Evolutionary conservation across 208 protist genomes (phyloP).

Genomic region (Porcisia deanei): DNA sequence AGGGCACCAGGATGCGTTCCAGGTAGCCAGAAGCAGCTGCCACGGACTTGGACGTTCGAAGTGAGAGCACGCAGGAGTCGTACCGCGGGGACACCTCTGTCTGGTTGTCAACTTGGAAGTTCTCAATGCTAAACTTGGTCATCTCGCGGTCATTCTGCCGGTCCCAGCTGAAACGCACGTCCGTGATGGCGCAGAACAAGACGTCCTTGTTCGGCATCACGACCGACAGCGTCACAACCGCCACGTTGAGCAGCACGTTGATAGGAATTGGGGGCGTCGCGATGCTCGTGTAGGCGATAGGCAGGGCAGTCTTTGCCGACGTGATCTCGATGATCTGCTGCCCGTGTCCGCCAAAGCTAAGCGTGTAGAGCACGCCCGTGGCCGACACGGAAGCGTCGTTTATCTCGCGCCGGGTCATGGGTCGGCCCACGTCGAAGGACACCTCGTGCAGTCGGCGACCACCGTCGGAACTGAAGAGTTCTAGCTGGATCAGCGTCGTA

Average conservation of each 20-base stretch:
- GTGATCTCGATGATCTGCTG: conserved; percentile 70
- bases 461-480: conserved; percentile 17
- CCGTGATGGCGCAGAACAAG: conserved; percentile 65
- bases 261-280: conserved; percentile 47
- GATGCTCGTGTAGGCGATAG: conserved; percentile 18
- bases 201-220: conserved; percentile 67
- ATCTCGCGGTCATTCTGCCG: conserved; percentile 48
- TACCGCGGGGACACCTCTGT: conserved; percentile 75
- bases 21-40: conserved; percentile 57
- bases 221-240: conserved; percentile 61
- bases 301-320: conserved; percentile 15
- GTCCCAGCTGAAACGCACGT: conserved; percentile 68
- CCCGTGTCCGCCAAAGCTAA: conserved; percentile 54
- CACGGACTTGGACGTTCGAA: conserved; percentile 42
- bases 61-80: conserved; percentile 67
- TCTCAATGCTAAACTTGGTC: conserved; percentile 65
- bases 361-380: conserved; percentile 41
- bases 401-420: conserved; percentile 33
- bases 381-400: conserved; percentile 25
- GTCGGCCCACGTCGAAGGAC: conserved; percentile 33
- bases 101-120: conserved; percentile 91
- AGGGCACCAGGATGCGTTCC: conserved; percentile 55
- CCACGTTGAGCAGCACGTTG: conserved; percentile 64
- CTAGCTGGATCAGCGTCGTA: conserved; percentile 36
- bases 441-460: conserved; percentile 16